Conservation (phyloP, 257 asterid species). For the Solanum lycopersicoides region DNA sequence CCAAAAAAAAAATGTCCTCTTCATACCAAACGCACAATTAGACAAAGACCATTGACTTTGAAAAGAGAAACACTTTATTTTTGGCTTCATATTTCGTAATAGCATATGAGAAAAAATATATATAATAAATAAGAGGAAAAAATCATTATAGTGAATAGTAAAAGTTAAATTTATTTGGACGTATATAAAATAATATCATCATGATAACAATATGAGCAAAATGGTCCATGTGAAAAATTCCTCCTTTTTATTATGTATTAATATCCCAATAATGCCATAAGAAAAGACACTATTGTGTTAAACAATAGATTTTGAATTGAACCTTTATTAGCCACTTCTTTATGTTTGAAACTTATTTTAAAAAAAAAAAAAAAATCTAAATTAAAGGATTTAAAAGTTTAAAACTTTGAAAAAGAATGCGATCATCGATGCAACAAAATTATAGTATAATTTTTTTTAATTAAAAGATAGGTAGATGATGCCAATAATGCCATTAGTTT, state of each 20-base stretch:
- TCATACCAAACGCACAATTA: background rate
- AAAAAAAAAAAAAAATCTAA: background rate
- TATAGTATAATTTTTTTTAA: background rate
- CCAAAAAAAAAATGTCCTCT: background rate
- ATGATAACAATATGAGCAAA: slow-evolving; percentile 8
- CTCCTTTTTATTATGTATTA: background rate
- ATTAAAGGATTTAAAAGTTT: background rate
- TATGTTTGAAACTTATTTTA: background rate
- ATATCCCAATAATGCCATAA: slow-evolving; percentile 31
- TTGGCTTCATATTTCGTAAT: background rate
- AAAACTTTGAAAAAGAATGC: background rate
- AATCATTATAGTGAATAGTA: background rate
- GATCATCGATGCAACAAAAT: background rate
- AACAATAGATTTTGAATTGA: slow-evolving; percentile 7
- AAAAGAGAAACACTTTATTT: background rate
- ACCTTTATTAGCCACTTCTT: slow-evolving; percentile 2
- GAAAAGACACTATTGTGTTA: slow-evolving; percentile 13
- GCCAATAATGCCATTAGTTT: background rate
- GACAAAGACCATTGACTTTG: background rate
- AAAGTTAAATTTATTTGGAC: background rate
- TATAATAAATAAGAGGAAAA: background rate
- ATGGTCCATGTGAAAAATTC: background rate
- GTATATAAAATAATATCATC: background rate
- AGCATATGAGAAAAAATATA: background rate
- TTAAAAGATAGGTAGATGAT: background rate